These are phyloP conservation scores for Darksidea phi DNA, from an alignment of 495 filamentous ascomycete species.

Conservation along the genomic window DNA sequence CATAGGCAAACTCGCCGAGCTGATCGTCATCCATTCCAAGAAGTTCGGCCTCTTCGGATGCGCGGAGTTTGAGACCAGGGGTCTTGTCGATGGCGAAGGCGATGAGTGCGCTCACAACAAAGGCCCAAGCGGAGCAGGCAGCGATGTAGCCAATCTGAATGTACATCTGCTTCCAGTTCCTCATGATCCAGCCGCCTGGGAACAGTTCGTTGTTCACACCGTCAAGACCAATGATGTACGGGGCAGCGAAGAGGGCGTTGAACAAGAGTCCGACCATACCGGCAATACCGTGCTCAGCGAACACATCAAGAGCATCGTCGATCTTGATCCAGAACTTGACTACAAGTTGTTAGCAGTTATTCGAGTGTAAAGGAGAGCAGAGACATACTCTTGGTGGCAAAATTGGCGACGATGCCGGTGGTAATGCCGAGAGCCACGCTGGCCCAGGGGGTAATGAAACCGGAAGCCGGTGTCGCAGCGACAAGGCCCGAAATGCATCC, in stretches of 20 bases:
- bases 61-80: slow-evolving; percentile 87
- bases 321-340: slow-evolving; percentile 95
- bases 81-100: slow-evolving; percentile 82
- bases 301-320: slow-evolving; percentile 96
- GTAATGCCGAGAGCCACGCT: slow-evolving; percentile 81
- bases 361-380: background rate
- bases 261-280: slow-evolving; percentile 90
- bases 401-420: slow-evolving; percentile 86
- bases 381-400: slow-evolving; percentile 75
- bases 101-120: slow-evolving; percentile 79
- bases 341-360: slow-evolving; percentile 44
- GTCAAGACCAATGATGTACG: slow-evolving; percentile 89
- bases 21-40: slow-evolving; percentile 99
- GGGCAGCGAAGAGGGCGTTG: slow-evolving; percentile 86
- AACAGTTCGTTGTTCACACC: slow-evolving; percentile 78
- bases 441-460: slow-evolving; percentile 81
- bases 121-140: slow-evolving; percentile 71
- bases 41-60: slow-evolving; percentile 92
- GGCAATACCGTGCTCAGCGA: slow-evolving; percentile 94
- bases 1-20: slow-evolving; percentile 97
- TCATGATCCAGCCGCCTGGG: slow-evolving; percentile 79
- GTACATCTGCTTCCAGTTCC: slow-evolving; percentile 87
- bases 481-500: slow-evolving; percentile 64
- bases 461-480: slow-evolving; percentile 41
- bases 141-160: slow-evolving; percentile 88